phyloP scores from a whole-genome alignment of 768 basidiomycete genomes.

The Tephrocybe sp. region DNA sequence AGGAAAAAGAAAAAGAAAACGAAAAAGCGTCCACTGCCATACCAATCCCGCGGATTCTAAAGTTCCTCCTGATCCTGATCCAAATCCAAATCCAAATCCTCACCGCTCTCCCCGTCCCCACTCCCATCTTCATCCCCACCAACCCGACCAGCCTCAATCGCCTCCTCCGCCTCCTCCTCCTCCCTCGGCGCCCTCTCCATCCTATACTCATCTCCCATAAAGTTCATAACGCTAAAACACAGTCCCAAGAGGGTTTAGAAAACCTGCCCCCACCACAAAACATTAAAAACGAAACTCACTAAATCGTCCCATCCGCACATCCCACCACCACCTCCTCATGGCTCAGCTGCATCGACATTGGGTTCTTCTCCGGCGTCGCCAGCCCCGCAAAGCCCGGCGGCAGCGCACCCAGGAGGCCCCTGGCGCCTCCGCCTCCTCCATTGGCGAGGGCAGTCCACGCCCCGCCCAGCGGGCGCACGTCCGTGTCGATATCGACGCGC shows the following conservation, averaged over 20 bases:
- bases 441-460: conserved; percentile 72
- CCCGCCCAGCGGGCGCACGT: conserved; percentile 67
- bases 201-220: conserved; percentile 36
- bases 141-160: not conserved
- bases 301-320: conserved; percentile 89
- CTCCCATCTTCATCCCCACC: not conserved
- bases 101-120: too few relatives aligned
- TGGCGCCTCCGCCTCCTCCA: conserved; percentile 36
- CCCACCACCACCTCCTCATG: conserved; percentile 91
- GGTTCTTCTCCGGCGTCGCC: conserved; percentile 89
- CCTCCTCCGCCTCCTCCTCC: conserved; percentile 2
- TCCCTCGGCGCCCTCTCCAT: conserved; percentile 9
- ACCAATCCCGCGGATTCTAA: too few relatives aligned
- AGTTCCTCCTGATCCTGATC: too few relatives aligned
- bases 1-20: too few relatives aligned
- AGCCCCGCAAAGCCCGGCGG: conserved; percentile 76
- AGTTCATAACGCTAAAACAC: conserved; percentile 33
- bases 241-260: not conserved
- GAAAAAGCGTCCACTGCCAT: too few relatives aligned
- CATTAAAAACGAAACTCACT: conserved; percentile 58
- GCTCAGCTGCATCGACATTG: conserved; percentile 91
- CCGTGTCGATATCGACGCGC: conserved; percentile 11
- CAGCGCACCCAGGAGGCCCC: conserved; percentile 60
- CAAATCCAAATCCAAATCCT: not conserved
- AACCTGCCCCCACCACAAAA: not conserved